Evolutionary conservation across 176 grass and related monocot genomes (phyloP).

Genomic region (Puccinellia tenuiflora): DNA sequence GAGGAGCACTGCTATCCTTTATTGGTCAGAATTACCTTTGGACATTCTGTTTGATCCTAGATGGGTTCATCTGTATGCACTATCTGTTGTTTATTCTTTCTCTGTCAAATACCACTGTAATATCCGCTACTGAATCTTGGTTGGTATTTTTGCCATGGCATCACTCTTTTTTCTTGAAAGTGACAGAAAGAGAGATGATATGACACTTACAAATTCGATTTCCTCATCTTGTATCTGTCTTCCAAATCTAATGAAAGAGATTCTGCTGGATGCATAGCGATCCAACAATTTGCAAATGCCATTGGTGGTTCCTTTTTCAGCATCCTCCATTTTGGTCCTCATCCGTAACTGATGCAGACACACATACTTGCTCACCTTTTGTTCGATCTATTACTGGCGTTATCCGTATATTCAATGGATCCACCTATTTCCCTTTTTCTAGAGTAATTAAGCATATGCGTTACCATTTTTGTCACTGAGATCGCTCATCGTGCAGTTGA

Average conservation of each 20-base stretch:
- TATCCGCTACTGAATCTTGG: neutral
- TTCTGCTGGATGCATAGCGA: conserved; percentile 1
- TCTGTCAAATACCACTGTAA: neutral
- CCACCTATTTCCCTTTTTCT: neutral
- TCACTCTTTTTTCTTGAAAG: neutral
- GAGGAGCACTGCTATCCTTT: conserved; percentile 81
- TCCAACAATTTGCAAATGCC: neutral
- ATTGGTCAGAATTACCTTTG: conserved; percentile 39
- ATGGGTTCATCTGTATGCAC: conserved; percentile 12
- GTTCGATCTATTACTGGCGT: neutral
- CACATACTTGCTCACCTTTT: neutral
- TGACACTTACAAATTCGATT: neutral
- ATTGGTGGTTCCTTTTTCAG: neutral
- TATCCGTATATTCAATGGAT: neutral
- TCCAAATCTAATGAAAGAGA: neutral
- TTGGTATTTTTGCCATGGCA: neutral
- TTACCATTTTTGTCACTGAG: conserved; percentile 1
- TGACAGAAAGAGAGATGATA: neutral
- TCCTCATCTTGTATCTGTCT: neutral
- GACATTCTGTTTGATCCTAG: conserved; percentile 9
- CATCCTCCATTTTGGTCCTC: conserved; percentile 1
- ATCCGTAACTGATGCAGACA: neutral
- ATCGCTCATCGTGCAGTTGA: neutral
- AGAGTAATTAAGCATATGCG: neutral
- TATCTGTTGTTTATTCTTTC: neutral